Evolutionary conservation across 169 alveolate species (phyloP), one percentile per base, ranked within the genome.

Genomic region (Plasmodium yoelii): DNA sequence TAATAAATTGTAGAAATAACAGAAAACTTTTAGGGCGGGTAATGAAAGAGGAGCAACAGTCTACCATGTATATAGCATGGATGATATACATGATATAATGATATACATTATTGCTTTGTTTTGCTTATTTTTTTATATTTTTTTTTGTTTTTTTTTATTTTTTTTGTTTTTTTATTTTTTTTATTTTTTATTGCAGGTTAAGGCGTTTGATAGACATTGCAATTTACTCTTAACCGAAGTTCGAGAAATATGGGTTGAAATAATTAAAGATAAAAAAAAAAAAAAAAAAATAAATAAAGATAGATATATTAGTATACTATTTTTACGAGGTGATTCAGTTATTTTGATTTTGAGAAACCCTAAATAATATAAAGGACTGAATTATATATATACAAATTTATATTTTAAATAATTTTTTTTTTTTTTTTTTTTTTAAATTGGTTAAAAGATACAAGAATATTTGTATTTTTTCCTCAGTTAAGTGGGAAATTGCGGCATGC

Each of bases 201-300:
- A 96, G 88, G 99, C 99, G 2, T 98, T 98, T 87, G 99, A 98
- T 71, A 93, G 99, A 49, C 99, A 98, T 90, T 97, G 98, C 96
- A 98, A 98, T 91, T 94, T 98, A 97, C 96, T 98, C 42, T 94
- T 98, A 72, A 98, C 99, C 59, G 98, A 97, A 72, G 99, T 97
- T 9, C 89, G 99, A 24, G 99, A 98, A 95, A 97, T 98, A 97
- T 98, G 99, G 99, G 96, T 98, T 9, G 99, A 98, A 60, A 87
- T 96, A 2, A 96, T 91, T 18, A 96, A 96, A 56, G 96, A 97
- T 51, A 96, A 97, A 67, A 98, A 97, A 15, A 95, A 97, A 68
- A 95, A 98, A 55, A 93, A 92, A 70, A 91, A 73, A 77, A 94
- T 97, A 64, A 98, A 97, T 93, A 98, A 97, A 94, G 99, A 98